Evolutionary conservation across 1,284 basidiomycete genomes (phyloP).

Genomic region (Irpex sp.): DNA sequence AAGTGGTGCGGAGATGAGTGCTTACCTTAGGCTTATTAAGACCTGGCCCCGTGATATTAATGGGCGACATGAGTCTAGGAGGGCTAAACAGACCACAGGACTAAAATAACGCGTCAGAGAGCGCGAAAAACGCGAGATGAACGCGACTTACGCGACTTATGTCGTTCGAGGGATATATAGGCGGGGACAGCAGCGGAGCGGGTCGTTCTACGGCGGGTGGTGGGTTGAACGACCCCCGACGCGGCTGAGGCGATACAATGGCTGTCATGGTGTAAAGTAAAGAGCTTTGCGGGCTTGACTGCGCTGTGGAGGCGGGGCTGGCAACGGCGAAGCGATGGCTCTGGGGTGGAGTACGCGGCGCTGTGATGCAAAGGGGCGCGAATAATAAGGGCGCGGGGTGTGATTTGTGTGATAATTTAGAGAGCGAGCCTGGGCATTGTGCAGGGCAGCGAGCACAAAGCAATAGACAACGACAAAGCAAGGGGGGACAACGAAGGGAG

Average conservation of each 20-base stretch:
- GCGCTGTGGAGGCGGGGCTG: slow-evolving; percentile 8
- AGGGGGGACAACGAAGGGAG: slow-evolving; percentile 4
- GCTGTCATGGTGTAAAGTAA: slow-evolving; percentile 17
- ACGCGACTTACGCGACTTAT: slow-evolving; percentile 20
- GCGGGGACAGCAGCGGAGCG: slow-evolving; percentile 16
- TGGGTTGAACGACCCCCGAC: slow-evolving; percentile 16
- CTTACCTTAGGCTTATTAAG: slow-evolving; percentile 18
- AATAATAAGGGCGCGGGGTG: background rate
- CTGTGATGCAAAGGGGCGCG: background rate
- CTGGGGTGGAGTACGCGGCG: slow-evolving; percentile 1
- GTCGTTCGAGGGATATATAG: slow-evolving; percentile 19
- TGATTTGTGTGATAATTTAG: background rate
- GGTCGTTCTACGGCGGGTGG: slow-evolving; percentile 9
- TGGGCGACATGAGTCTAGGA: slow-evolving; percentile 25
- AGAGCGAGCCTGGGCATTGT: slow-evolving; percentile 5
- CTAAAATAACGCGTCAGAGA: slow-evolving; percentile 12
- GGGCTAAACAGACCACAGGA: slow-evolving; percentile 19
- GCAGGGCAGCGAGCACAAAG: slow-evolving; percentile 2
- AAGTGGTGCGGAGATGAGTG: background rate
- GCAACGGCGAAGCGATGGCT: slow-evolving; percentile 13
- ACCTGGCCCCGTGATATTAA: slow-evolving; percentile 21
- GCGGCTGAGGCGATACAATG: slow-evolving; percentile 24
- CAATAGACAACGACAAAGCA: background rate
- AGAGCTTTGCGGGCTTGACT: slow-evolving; percentile 1
- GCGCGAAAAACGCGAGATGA: background rate